These are phyloP conservation scores for Populus alba DNA, from an alignment of 345 rosid species.

Conservation along the genomic window DNA sequence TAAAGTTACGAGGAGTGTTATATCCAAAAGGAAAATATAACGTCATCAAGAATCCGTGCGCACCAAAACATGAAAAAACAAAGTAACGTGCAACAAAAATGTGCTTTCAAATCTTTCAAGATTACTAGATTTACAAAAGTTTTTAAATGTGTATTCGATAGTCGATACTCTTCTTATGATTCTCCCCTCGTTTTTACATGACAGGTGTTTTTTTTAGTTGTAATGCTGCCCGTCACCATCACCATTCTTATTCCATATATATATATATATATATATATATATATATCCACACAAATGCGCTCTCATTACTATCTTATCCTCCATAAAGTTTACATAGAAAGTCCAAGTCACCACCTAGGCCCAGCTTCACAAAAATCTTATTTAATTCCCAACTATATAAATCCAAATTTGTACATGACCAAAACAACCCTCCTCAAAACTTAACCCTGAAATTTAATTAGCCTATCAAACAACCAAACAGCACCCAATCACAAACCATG, in stretches of 20 bases:
- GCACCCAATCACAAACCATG: neutral
- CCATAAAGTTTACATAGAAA: neutral
- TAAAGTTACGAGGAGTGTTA: neutral
- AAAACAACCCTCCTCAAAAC: neutral
- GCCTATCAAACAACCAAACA: constrained; percentile 6
- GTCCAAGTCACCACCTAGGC: neutral
- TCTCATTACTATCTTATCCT: neutral
- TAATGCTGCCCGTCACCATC: constrained; percentile 1
- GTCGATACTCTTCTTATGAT: neutral
- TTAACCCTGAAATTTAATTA: neutral
- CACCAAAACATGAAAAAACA: neutral
- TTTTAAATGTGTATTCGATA: neutral
- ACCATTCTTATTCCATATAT: neutral
- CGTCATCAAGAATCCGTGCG: neutral
- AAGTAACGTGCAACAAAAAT: neutral
- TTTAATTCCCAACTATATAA: neutral
- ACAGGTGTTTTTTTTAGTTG: neutral
- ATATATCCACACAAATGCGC: neutral
- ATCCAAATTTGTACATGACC: neutral
- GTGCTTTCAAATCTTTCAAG: neutral
- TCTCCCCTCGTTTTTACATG: neutral
- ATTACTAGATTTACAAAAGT: neutral
- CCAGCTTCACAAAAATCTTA: neutral
- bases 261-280: neutral
- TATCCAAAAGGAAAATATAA: neutral